Evolutionary conservation across 306 rosid genomes (phyloP), one percentile per base, ranked within the genome.

Genomic region (Rubus parviflorus): DNA sequence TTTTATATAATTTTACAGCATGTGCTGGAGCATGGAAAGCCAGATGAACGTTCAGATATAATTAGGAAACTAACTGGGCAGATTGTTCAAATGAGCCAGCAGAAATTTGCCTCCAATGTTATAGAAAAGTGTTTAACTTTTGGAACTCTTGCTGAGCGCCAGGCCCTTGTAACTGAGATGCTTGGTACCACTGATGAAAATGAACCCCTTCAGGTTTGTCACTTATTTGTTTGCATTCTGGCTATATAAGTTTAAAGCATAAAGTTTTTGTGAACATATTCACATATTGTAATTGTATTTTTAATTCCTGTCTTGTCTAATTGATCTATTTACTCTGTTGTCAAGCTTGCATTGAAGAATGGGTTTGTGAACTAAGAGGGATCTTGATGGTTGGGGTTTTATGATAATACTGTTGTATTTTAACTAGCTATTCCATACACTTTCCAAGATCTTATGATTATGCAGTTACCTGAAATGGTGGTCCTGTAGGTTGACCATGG

Each of bases 51-150:
- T 17, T 85, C 97, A 0, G 72, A 93, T 77, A 94, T 94, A 53
- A 94, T 94, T 35, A 89, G 85, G 79, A 90, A 94, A 79, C 79
- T 95, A 77, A 89, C 97, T 0, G 98, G 97, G 68, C 90, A 81
- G 72, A 89, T 94, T 70, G 97, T 94, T 83, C 93, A 90, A 83
- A 95, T 95, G 98, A 95, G 98, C 81, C 97, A 95, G 89, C 98
- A 95, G 88, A 95, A 95, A 84, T 95, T 92, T 75, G 98, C 97
- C 38, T 95, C 98, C 11, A 95, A 95, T 89, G 98, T 95, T 51
- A 86, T 89, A 16, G 97, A 92, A 74, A 92, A 94, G 63, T 94
- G 97, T 73, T 84, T 94, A 77, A 83, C 89, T 75, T 90, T 89
- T 68, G 96, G 98, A 70, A 89, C 90, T 83, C 86, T 89, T 72